Evolutionary conservation across 106 monocot species (phyloP), one percentile per base, ranked within the genome.

Genomic region (Ottelia alismoides): DNA sequence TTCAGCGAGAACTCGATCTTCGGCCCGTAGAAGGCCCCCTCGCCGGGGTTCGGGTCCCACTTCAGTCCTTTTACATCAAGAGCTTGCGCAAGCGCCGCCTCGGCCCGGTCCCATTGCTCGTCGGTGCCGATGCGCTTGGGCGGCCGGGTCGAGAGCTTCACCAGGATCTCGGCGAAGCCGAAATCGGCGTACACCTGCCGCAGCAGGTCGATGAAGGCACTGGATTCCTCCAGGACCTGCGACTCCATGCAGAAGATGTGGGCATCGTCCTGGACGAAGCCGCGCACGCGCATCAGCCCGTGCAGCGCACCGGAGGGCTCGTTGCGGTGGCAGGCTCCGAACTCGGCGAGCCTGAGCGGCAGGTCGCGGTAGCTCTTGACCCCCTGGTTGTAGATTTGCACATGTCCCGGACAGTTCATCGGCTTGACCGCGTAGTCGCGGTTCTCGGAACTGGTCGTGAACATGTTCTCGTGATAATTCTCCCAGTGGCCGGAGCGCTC

Each of bases 211-310:
- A 40, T 40, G 14, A 40, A 6, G 35, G 35, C 35, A 40, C 9
- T 40, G 35, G 14, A 40, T 14, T 40, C 35, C 35, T 40, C 9
- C 35, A 6, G 9, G 35, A 40, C 14, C 14, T 40, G 35, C 5
- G 5, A 5, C 9, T 6, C 35, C 35, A 5, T 4, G 9, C 9
- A 5, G 14, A 40, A 40, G 35, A 40, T 14, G 35, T 40, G 35
- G 35, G 35, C 35, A 40, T 40, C 35, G 35, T 40, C 35, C 35
- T 40, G 35, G 14, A 14, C 14, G 35, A 14, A 5, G 14, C 35
- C 35, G 4, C 54, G 54, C 3, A 55, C 54, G 3, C 54, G 54
- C 20, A 22, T 55, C 20, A 55, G 54, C 23, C 35, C 35, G 35
- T 40, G 35, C 35, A 40, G 14, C 35, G 5, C 35, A 5, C 35